Percentiles rank a stretch among this genome's conserved stretches.
Evolutionary conservation across 768 basidiomycete genomes (phyloP).

Genomic region (Piloderma croceum): DNA sequence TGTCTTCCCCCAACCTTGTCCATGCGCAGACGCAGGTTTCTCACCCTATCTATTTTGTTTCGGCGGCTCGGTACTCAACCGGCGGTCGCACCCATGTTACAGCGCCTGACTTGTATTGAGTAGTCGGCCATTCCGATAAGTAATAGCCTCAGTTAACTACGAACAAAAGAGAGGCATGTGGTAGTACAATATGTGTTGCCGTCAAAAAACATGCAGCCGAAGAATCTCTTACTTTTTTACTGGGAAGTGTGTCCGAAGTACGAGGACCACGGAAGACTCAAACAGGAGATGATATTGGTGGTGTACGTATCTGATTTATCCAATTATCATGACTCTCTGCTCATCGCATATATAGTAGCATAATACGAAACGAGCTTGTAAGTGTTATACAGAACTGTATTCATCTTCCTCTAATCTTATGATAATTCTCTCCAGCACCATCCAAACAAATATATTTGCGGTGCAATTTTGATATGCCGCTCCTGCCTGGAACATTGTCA

Average conservation of each 20-base stretch:
- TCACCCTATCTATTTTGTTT: too few relatives aligned
- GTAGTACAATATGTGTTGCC: slow-evolving; percentile 98
- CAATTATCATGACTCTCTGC: slow-evolving; percentile 8
- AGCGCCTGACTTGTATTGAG: too few relatives aligned
- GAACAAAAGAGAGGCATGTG: too few relatives aligned
- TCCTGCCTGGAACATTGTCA: too few relatives aligned
- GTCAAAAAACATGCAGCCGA: slow-evolving; percentile 89
- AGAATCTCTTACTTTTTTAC: slow-evolving; percentile 94
- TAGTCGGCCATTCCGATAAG: too few relatives aligned
- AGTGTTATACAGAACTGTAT: slow-evolving; percentile 23
- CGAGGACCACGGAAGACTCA: slow-evolving; percentile 93
- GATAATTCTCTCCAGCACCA: slow-evolving; percentile 65
- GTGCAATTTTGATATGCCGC: too few relatives aligned
- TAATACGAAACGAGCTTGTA: slow-evolving; percentile 95
- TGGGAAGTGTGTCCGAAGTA: too few relatives aligned
- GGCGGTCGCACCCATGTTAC: too few relatives aligned
- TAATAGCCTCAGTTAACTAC: too few relatives aligned
- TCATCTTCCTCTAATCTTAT: slow-evolving; percentile 3
- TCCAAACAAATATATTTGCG: slow-evolving; percentile 98
- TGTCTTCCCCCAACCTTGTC: too few relatives aligned
- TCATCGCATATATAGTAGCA: slow-evolving; percentile 55
- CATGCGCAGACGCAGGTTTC: too few relatives aligned
- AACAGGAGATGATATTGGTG: slow-evolving; percentile 99
- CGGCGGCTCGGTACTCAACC: too few relatives aligned
- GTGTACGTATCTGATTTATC: slow-evolving; percentile 57